A percentile compares a stretch with the other conserved stretches of the same genome.
These are phyloP conservation scores for Lactuca saligna DNA, from an alignment of 129 eudicot genomes.

Conservation along the genomic window DNA sequence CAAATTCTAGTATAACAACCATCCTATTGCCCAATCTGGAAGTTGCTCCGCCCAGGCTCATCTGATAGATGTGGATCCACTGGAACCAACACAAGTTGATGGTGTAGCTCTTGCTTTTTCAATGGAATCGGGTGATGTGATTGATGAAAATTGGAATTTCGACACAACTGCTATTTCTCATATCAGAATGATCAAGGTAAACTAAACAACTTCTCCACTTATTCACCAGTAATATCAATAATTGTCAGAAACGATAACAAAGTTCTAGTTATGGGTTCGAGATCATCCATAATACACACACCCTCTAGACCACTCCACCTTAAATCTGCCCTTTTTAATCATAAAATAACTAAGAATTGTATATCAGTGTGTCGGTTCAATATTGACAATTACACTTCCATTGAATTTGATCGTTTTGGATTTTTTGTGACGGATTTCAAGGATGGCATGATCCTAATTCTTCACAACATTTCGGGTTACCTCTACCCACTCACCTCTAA, in stretches of 20 bases:
- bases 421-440: slow-evolving; percentile 18
- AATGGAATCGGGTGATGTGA: no score
- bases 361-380: background rate
- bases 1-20: background rate
- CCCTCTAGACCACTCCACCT: background rate
- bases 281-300: background rate
- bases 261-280: slow-evolving; percentile 10
- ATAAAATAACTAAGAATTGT: background rate
- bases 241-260: background rate
- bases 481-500: slow-evolving; percentile 4
- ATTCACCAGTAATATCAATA: slow-evolving; percentile 14
- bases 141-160: no score
- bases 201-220: background rate
- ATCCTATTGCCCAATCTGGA: background rate
- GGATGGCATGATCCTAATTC: slow-evolving; percentile 19
- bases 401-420: background rate
- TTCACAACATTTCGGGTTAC: slow-evolving; percentile 8
- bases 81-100: background rate
- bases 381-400: slow-evolving; percentile 12
- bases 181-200: slow-evolving; percentile 1
- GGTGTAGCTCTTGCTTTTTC: background rate
- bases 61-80: background rate
- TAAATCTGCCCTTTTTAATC: background rate
- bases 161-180: background rate
- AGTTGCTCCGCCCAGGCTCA: background rate